Conservation (phyloP, 1,284 basidiomycete species). For the Ganoderma leucocontextum region DNA sequence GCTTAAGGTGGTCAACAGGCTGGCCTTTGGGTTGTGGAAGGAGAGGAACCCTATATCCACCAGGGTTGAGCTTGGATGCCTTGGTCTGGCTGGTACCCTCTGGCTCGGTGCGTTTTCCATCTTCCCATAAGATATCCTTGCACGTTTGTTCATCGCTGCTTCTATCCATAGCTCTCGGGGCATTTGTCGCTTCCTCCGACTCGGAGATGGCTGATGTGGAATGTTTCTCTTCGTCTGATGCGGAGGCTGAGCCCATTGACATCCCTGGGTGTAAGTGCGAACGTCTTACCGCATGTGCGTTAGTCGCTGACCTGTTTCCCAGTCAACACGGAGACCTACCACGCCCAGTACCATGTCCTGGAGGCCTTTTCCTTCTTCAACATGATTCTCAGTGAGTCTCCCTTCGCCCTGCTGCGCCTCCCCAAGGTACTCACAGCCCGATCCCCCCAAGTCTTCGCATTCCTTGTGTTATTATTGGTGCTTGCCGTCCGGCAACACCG, state of each 20-base stretch:
- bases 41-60: conserved; percentile 80
- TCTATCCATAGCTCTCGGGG: conserved; percentile 66
- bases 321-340: conserved; percentile 77
- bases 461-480: conserved; percentile 65
- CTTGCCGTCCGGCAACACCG: conserved; percentile 72
- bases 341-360: conserved; percentile 82
- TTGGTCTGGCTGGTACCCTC: conserved; percentile 76
- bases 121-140: neutral
- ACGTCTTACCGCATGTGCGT: conserved; percentile 12
- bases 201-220: conserved; percentile 82
- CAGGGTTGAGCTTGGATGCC: conserved; percentile 73
- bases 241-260: conserved; percentile 59
- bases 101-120: conserved; percentile 71
- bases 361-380: conserved; percentile 83
- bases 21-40: conserved; percentile 67
- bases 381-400: conserved; percentile 65
- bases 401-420: conserved; percentile 19
- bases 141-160: conserved; percentile 5
- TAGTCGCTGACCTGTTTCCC: conserved; percentile 15
- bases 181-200: conserved; percentile 74
- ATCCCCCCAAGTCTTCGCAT: conserved; percentile 64
- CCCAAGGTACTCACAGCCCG: conserved; percentile 33
- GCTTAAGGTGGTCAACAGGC: conserved; percentile 45
- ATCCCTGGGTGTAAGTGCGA: conserved; percentile 64
- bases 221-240: conserved; percentile 69